phyloP scores from a whole-genome alignment of 176 grass and related monocot genomes.

The Zoysia pacifica region DNA sequence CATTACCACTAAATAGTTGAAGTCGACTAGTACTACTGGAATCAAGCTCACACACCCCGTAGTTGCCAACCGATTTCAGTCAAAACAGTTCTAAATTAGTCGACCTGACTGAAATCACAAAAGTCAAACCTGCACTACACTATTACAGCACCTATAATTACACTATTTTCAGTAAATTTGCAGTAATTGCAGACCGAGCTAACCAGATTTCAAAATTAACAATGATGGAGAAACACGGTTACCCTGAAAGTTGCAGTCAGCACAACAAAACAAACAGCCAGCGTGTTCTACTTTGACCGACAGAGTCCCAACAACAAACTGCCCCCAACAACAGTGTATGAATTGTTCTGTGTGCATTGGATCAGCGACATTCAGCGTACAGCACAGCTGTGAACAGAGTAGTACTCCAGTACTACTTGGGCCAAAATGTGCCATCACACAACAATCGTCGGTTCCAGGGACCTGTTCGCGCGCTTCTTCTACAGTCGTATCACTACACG shows the following conservation, averaged over 20 bases:
- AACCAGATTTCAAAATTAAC: no score
- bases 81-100: background rate
- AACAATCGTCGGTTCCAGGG: background rate
- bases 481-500: no score
- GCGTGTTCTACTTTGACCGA: background rate
- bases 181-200: no score
- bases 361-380: no score
- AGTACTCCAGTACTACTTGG: no score
- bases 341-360: background rate
- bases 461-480: no score
- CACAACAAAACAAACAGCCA: background rate
- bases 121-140: background rate
- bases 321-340: no score
- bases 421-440: background rate
- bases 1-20: no score
- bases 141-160: background rate
- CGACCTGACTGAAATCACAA: background rate
- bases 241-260: no score
- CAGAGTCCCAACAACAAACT: background rate
- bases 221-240: no score
- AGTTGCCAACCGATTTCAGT: background rate
- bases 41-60: background rate
- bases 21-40: background rate
- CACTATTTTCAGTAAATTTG: background rate
- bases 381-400: no score